Percentiles rank a stretch among this genome's conserved stretches.
These are phyloP conservation scores for Colletotrichum theobromicola DNA, from an alignment of 2,329 filamentous ascomycete species.

Conservation along the genomic window DNA sequence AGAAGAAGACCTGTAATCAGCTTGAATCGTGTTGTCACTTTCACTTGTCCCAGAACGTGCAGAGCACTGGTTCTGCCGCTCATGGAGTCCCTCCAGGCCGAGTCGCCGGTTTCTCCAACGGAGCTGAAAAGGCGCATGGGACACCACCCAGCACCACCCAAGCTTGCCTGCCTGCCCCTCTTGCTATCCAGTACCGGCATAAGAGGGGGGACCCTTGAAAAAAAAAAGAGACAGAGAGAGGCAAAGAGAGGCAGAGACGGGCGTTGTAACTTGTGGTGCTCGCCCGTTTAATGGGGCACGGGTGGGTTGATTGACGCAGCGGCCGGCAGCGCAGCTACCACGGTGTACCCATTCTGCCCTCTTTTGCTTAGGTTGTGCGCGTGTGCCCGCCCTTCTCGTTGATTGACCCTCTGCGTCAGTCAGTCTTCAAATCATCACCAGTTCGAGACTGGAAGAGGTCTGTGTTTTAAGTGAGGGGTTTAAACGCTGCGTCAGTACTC, in stretches of 20 bases:
- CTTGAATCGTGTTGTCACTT: background rate
- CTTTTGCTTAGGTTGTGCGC: background rate
- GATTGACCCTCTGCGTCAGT: background rate
- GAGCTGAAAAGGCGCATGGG: background rate
- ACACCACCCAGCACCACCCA: background rate
- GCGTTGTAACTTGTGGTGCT: background rate
- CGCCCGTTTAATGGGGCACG: background rate
- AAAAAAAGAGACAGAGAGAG: background rate
- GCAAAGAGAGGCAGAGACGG: background rate
- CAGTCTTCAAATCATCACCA: background rate
- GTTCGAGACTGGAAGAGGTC: background rate
- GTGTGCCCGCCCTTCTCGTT: background rate
- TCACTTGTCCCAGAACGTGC: background rate
- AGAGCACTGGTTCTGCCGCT: background rate
- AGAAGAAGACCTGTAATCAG: background rate
- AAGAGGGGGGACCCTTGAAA: background rate
- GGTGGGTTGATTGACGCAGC: background rate
- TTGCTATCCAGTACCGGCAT: conserved; percentile 9
- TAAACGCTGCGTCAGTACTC: background rate
- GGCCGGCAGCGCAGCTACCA: background rate
- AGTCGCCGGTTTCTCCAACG: background rate
- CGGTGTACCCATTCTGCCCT: background rate
- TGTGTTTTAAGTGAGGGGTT: conserved; percentile 13
- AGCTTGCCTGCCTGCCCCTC: background rate
- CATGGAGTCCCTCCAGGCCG: background rate